Percentiles rank a stretch among this genome's conserved stretches.
Conservation (phyloP, 2,329 filamentous ascomycete genomes). For the Orbilia brochopaga region DNA sequence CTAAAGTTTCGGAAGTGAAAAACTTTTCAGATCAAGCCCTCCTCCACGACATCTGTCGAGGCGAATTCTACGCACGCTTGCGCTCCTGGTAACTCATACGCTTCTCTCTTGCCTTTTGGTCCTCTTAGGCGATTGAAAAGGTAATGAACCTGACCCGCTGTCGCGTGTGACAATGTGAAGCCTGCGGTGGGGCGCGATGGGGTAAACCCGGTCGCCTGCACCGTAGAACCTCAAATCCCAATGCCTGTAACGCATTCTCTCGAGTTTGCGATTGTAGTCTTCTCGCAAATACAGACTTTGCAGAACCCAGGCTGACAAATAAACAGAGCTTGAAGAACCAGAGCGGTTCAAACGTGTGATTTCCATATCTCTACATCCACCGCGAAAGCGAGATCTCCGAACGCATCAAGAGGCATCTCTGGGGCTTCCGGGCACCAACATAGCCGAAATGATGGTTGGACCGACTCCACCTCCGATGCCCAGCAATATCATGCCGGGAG, state of each 20-base stretch:
- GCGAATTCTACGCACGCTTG: conserved; percentile 17
- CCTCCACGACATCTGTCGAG: conserved; percentile 6
- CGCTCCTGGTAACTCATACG: conserved; percentile 11
- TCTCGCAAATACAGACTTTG: conserved; percentile 1
- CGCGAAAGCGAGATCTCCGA: conserved; percentile 26
- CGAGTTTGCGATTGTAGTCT: background rate
- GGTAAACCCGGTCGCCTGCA: background rate
- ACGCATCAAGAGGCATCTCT: conserved; percentile 47
- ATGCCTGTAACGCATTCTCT: background rate
- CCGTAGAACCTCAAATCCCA: background rate
- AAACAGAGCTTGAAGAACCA: conserved; percentile 32
- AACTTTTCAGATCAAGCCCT: conserved; percentile 4
- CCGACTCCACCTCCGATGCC: conserved; percentile 21
- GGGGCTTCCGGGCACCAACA: conserved; percentile 26
- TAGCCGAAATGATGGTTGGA: conserved; percentile 38
- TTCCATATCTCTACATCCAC: conserved; percentile 8
- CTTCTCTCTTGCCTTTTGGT: conserved; percentile 26
- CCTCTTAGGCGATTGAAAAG: conserved; percentile 37
- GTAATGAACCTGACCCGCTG: conserved; percentile 31
- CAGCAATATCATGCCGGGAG: conserved; percentile 47
- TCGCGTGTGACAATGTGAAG: background rate
- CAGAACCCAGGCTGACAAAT: conserved; percentile 34
- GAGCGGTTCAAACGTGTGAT: conserved; percentile 28
- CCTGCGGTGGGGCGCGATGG: background rate
- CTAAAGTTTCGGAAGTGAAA: conserved; percentile 30